A percentile compares a stretch with the other conserved stretches of the same genome.
These are phyloP conservation scores for Fomitopsis serialis DNA, from an alignment of 768 basidiomycete species.

Conservation along the genomic window DNA sequence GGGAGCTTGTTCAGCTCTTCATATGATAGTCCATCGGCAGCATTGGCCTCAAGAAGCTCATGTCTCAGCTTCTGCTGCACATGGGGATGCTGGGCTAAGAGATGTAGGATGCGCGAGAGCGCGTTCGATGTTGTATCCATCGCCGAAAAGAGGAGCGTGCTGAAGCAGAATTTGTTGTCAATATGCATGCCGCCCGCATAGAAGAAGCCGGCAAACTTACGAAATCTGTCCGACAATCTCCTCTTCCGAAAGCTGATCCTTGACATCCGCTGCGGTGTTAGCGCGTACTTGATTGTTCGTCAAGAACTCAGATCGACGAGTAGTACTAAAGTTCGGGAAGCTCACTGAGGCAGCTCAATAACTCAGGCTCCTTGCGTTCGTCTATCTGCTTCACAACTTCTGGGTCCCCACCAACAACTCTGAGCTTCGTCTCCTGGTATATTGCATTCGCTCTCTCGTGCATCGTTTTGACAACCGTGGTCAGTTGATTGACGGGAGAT, in stretches of 20 bases:
- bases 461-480: constrained; percentile 42
- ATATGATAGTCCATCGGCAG: constrained; percentile 6
- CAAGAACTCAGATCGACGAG: too few species aligned
- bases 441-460: constrained; percentile 37
- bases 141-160: constrained; percentile 2
- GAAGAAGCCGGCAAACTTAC: constrained; percentile 12
- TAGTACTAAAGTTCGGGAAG: neutral
- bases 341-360: constrained; percentile 31
- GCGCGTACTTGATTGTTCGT: constrained; percentile 22
- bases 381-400: constrained; percentile 18
- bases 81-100: constrained; percentile 9
- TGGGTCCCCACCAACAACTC: constrained; percentile 18
- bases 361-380: constrained; percentile 39
- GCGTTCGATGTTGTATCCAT: constrained; percentile 13
- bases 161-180: neutral
- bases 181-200: neutral
- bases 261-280: constrained; percentile 11
- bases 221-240: constrained; percentile 24
- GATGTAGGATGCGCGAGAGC: constrained; percentile 1
- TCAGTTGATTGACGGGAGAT: neutral
- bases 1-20: constrained; percentile 7
- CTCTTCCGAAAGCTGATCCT: constrained; percentile 17
- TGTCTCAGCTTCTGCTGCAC: constrained; percentile 9
- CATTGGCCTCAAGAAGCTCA: constrained; percentile 4
- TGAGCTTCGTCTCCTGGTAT: constrained; percentile 28